Conservation (phyloP, 2,329 filamentous ascomycete genomes). For the Penicillium rolfsii region DNA sequence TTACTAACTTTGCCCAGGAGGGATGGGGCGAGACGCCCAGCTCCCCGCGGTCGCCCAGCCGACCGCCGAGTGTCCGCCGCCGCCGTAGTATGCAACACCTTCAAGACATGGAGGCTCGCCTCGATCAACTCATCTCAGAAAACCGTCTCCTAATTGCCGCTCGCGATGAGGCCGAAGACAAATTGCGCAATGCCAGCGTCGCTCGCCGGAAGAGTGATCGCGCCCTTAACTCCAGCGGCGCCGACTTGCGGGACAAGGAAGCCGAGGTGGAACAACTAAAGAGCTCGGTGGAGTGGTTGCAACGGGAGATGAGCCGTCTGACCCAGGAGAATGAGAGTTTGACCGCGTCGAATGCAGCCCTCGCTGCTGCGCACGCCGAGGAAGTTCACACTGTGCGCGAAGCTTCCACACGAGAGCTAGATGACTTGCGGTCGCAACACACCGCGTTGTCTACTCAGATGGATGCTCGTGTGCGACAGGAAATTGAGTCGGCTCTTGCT, state of each 20-base stretch:
- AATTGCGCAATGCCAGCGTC: slow-evolving; percentile 58
- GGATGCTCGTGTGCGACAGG: slow-evolving; percentile 62
- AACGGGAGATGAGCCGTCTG: slow-evolving; percentile 78
- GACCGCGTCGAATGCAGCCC: slow-evolving; percentile 73
- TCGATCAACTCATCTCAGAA: slow-evolving; percentile 84
- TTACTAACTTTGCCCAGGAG: slow-evolving; percentile 64
- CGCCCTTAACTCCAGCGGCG: slow-evolving; percentile 66
- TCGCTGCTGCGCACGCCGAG: slow-evolving; percentile 74
- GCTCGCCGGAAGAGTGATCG: slow-evolving; percentile 59
- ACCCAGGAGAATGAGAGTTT: slow-evolving; percentile 82
- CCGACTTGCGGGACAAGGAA: slow-evolving; percentile 78
- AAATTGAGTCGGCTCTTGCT: slow-evolving; percentile 68
- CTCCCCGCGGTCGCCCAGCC: slow-evolving; percentile 88
- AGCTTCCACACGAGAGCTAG: slow-evolving; percentile 69
- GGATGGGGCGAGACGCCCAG: slow-evolving; percentile 84
- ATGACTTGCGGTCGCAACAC: slow-evolving; percentile 67
- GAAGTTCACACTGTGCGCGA: slow-evolving; percentile 68
- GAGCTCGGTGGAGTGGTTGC: slow-evolving; percentile 76
- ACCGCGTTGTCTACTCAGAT: slow-evolving; percentile 64
- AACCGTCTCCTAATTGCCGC: slow-evolving; percentile 79
- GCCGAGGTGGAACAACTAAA: slow-evolving; percentile 82
- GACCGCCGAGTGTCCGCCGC: slow-evolving; percentile 93
- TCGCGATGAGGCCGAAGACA: slow-evolving; percentile 69
- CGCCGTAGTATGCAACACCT: slow-evolving; percentile 97
- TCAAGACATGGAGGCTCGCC: slow-evolving; percentile 77